A percentile compares a stretch with the other conserved stretches of the same genome.
phyloP scores from a whole-genome alignment of 305 asterid genomes.

The Fraxinus latifolia region DNA sequence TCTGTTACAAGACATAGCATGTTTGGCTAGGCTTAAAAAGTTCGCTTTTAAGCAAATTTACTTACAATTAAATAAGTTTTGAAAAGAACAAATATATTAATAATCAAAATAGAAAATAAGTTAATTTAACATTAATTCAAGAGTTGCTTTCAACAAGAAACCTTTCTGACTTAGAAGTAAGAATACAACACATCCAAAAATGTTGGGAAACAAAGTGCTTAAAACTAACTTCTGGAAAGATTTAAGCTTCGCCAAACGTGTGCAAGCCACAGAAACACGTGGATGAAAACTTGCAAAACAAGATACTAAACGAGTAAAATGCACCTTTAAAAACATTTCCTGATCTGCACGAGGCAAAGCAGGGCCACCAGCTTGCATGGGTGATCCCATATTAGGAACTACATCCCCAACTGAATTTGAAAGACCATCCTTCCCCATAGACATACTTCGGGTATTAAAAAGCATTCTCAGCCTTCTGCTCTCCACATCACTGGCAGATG shows the following conservation, averaged over 20 bases:
- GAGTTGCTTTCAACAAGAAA: background rate
- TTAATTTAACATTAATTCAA: background rate
- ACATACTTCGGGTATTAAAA: constrained; percentile 66
- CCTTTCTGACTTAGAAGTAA: background rate
- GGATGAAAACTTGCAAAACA: background rate
- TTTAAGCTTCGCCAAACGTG: background rate
- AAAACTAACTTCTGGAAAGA: background rate
- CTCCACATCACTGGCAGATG: constrained; percentile 73
- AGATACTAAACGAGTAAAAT: constrained; percentile 1
- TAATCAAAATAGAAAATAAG: background rate
- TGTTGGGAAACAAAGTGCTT: background rate
- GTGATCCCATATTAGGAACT: constrained; percentile 76
- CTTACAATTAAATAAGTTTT: background rate
- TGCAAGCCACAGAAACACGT: background rate
- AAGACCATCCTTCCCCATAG: constrained; percentile 90
- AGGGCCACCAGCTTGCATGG: constrained; percentile 75
- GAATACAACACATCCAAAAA: background rate
- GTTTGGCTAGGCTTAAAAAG: background rate
- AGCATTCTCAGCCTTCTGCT: constrained; percentile 92
- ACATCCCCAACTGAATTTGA: constrained; percentile 80
- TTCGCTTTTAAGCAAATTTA: background rate
- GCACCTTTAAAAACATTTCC: constrained; percentile 81
- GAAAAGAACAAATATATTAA: background rate
- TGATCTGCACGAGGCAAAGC: constrained; percentile 81
- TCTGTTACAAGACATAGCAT: background rate